Evolutionary conservation across 2,329 filamentous ascomycete genomes (phyloP).

Genomic region (Davidsoniella eucalypti): DNA sequence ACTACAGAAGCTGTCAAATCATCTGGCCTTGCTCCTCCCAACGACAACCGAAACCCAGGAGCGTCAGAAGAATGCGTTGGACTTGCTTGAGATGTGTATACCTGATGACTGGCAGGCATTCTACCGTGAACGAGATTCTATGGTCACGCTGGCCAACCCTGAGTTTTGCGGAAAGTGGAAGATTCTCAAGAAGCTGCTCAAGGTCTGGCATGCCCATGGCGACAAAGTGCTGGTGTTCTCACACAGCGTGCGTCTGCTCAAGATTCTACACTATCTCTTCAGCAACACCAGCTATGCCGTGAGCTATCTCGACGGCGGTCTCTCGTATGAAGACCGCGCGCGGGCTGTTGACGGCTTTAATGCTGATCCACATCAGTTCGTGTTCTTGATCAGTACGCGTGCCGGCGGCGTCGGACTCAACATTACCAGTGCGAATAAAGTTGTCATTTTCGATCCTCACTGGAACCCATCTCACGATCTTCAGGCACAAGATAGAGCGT

Average conservation of each 20-base stretch:
- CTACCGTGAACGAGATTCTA: conserved; percentile 58
- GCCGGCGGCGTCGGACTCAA: conserved; percentile 90
- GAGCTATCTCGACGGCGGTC: conserved; percentile 74
- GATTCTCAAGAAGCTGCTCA: conserved; percentile 68
- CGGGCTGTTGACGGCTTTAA: conserved; percentile 83
- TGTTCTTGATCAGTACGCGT: conserved; percentile 88
- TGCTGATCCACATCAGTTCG: conserved; percentile 68
- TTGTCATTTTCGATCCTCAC: conserved; percentile 90
- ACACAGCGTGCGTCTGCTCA: conserved; percentile 71
- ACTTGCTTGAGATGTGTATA: conserved; percentile 50
- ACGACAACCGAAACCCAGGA: conserved; percentile 42
- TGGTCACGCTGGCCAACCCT: conserved; percentile 66
- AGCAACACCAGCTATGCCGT: conserved; percentile 79
- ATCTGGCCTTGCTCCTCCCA: conserved; percentile 77
- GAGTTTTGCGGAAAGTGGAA: conserved; percentile 97
- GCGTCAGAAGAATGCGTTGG: conserved; percentile 64
- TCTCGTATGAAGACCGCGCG: conserved; percentile 70
- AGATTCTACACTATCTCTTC: conserved; percentile 73
- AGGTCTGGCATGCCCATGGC: conserved; percentile 76
- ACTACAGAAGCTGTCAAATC: conserved; percentile 79
- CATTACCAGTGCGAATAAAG: conserved; percentile 94
- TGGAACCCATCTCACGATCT: conserved; percentile 95
- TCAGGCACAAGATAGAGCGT: conserved; percentile 90
- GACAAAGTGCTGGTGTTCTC: conserved; percentile 95
- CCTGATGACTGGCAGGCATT: conserved; percentile 56